Evolutionary conservation across 2,329 filamentous ascomycete species (phyloP).

Genomic region (Ophiocordyceps camponoti-leonardi): DNA sequence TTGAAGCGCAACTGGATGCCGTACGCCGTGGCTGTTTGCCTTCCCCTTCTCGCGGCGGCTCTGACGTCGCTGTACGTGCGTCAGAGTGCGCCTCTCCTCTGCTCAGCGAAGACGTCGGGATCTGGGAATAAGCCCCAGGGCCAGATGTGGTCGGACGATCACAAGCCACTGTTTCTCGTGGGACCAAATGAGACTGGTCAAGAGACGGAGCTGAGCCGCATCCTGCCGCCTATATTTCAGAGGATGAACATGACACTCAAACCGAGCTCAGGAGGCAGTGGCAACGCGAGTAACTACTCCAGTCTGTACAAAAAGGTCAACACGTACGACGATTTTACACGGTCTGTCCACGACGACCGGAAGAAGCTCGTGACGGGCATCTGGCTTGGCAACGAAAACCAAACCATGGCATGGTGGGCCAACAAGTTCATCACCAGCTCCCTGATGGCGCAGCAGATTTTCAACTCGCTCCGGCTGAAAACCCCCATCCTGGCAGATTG

Average conservation of each 20-base stretch:
- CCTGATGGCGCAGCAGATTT: constrained; percentile 46
- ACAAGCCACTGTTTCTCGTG: too few relatives aligned
- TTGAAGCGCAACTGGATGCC: constrained; percentile 64
- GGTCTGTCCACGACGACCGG: constrained; percentile 44
- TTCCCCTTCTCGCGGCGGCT: constrained; percentile 66
- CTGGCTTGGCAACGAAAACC: constrained; percentile 48
- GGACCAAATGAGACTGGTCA: constrained; percentile 21
- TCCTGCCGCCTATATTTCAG: constrained; percentile 24
- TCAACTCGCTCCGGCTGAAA: constrained; percentile 50
- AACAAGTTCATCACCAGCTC: constrained; percentile 39
- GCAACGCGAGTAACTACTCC: too few relatives aligned
- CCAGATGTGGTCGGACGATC: too few relatives aligned
- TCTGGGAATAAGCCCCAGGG: too few relatives aligned
- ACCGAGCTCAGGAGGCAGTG: not conserved
- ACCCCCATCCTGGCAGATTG: constrained; percentile 55
- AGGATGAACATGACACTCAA: not conserved
- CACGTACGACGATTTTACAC: constrained; percentile 49
- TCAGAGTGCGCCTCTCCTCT: constrained; percentile 31
- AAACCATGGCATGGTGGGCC: constrained; percentile 53
- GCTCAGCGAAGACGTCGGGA: too few relatives aligned
- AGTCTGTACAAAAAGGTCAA: too few relatives aligned
- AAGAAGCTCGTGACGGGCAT: constrained; percentile 57
- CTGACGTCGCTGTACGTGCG: constrained; percentile 63
- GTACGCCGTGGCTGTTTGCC: constrained; percentile 54
- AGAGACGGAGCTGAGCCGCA: constrained; percentile 8